Base-by-base conservation (phyloP, 23 red algal genomes). In the Gracilaria gracilis region DNA sequence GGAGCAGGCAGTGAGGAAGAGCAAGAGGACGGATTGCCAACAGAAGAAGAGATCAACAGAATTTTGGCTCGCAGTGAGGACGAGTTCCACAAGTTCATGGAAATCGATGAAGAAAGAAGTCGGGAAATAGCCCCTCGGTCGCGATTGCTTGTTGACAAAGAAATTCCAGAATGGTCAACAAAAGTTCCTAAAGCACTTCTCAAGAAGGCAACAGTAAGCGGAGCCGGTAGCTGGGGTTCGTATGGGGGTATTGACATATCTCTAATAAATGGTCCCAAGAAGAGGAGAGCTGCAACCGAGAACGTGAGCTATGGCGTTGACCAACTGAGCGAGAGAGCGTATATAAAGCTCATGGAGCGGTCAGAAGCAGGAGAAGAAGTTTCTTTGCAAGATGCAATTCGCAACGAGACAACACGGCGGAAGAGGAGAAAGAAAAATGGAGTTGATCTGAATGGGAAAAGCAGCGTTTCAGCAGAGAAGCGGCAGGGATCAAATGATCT, bases 41-140 rank as follows among this genome's bases (percentile, higher is more conserved):
- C 88, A 47, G 88, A 92, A 28, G 96, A 98, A 67, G 96, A 98
- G 46, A 81, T 96, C 14, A 99, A 99, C 73, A 87, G 93, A 71
- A 88, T 99, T 62, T 58, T 99, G 34, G 94, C 94, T 34, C 83
- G 97, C 9, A 95, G 91, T 64, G 94, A 99, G 65, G 91, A 87
- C 21, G 97, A 99, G 66, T 89, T 91, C 34, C 67, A 91, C 55
- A 62, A 95, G 31, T 99, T 99, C 70, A 47, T 65, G 58, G 47
- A 89, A 53, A 93, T 99, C 42, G 97, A 99, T 76, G 82, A 73
- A n/a, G 97, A 99, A 80, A 66, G 96, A n/a, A 58, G 46, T 29
- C 32, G 3, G 21, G 93, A 95, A 88, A 88, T 88, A 27, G 64
- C 37, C 5, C 65, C 57, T 42, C 51, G 51, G 4, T 34, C 73